These are phyloP conservation scores for Fusarium buxicola DNA, from an alignment of 2,329 filamentous ascomycete species.

Conservation along the genomic window DNA sequence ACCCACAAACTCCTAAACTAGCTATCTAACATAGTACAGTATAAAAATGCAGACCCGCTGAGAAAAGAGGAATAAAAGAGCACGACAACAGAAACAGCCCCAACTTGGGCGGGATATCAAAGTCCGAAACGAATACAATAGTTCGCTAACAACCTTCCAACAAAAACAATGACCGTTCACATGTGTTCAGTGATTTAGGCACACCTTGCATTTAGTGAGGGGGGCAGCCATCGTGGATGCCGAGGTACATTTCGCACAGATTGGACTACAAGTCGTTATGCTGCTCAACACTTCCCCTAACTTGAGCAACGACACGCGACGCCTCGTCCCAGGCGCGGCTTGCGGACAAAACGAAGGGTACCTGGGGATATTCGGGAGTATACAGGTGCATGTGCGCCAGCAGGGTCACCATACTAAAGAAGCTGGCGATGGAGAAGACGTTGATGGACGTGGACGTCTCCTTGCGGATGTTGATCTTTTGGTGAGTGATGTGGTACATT, in stretches of 20 bases:
- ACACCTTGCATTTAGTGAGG: neutral
- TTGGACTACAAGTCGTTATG: constrained; percentile 46
- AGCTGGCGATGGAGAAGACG: constrained; percentile 81
- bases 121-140: constrained; percentile 7
- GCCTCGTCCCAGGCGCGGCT: constrained; percentile 52
- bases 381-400: constrained; percentile 74
- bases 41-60: neutral
- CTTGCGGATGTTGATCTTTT: constrained; percentile 82
- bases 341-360: constrained; percentile 64
- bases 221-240: neutral
- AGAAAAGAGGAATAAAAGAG: neutral
- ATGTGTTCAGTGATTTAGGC: neutral
- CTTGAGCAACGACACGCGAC: constrained; percentile 43
- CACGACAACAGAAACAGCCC: constrained; percentile 9
- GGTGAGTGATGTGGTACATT: constrained; percentile 81
- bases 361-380: constrained; percentile 69
- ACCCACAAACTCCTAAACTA: neutral
- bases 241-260: neutral
- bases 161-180: neutral
- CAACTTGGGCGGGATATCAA: constrained; percentile 32
- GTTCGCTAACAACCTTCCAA: constrained; percentile 2
- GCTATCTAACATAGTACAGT: neutral
- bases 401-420: constrained; percentile 78
- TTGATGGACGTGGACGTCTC: constrained; percentile 82
- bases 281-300: constrained; percentile 48